A percentile compares a stretch with the other conserved stretches of the same genome.
Conservation (phyloP, 2,329 filamentous ascomycete species). For the Aspergillus pseudoviridinutans region DNA sequence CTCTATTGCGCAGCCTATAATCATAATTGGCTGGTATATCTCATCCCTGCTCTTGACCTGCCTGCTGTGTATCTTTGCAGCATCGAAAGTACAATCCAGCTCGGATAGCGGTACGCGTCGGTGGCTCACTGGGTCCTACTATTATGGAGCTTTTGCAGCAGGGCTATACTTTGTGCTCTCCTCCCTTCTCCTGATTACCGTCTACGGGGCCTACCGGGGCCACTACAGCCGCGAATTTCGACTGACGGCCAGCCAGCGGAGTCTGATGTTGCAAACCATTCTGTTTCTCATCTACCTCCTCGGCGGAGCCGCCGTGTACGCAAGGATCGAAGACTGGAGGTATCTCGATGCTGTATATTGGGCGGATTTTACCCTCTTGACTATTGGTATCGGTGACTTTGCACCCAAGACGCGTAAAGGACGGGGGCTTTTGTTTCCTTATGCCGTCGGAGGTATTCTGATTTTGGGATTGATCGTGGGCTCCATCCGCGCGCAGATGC, state of each 20-base stretch:
- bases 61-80: conserved; percentile 47
- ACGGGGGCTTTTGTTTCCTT: conserved; percentile 32
- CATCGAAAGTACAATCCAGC: conserved; percentile 10
- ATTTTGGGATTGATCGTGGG: conserved; percentile 33
- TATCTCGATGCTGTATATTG: conserved; percentile 35
- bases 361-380: conserved; percentile 33
- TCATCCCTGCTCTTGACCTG: conserved; percentile 52
- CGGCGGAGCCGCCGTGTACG: conserved; percentile 36
- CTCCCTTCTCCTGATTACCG: conserved; percentile 52
- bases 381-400: conserved; percentile 34
- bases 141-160: conserved; percentile 58
- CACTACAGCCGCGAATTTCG: conserved; percentile 56
- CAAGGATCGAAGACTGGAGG: conserved; percentile 32
- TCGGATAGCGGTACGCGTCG: conserved; percentile 26
- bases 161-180: conserved; percentile 55
- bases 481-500: conserved; percentile 34
- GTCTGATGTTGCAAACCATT: conserved; percentile 46
- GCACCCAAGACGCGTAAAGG: conserved; percentile 30
- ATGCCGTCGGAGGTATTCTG: conserved; percentile 33
- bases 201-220: conserved; percentile 51
- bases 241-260: conserved; percentile 54
- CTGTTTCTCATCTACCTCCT: conserved; percentile 39
- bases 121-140: conserved; percentile 54
- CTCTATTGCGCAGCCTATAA: conserved; percentile 55
- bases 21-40: conserved; percentile 56